phyloP scores from a whole-genome alignment of 805 yeast genomes.

The Tanozyma kutaoensis region DNA sequence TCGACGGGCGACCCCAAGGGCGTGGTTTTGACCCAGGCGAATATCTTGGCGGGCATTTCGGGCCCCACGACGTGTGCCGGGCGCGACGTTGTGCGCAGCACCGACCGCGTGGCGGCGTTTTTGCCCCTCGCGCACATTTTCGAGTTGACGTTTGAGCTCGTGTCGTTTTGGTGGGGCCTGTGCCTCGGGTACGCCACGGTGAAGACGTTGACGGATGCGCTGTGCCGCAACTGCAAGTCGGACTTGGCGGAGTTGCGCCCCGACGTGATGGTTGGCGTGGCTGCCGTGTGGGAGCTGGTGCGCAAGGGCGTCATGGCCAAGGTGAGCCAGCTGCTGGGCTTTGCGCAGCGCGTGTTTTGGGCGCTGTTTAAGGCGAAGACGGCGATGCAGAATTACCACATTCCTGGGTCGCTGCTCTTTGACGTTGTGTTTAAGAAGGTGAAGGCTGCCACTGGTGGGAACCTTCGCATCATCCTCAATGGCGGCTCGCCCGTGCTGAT shows the following conservation, averaged over 20 bases:
- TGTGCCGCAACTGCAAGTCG: slow-evolving; percentile 75
- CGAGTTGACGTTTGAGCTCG: slow-evolving; percentile 79
- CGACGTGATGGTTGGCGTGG: slow-evolving; percentile 94
- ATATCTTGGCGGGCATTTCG: slow-evolving; percentile 72
- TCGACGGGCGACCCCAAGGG: slow-evolving; percentile 83
- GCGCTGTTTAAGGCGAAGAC: slow-evolving; percentile 64
- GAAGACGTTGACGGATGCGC: slow-evolving; percentile 75
- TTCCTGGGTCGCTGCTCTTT: slow-evolving; percentile 63
- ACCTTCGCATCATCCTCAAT: slow-evolving; percentile 55
- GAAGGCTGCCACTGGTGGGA: slow-evolving; percentile 92
- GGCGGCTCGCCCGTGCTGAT: slow-evolving; percentile 88
- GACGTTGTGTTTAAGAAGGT: slow-evolving; percentile 82
- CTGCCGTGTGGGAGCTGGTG: slow-evolving; percentile 95
- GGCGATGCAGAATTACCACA: slow-evolving; percentile 44
- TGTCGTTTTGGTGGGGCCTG: slow-evolving; percentile 81
- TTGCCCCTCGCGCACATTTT: slow-evolving; percentile 95
- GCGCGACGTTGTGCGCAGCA: slow-evolving; percentile 30
- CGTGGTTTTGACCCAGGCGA: slow-evolving; percentile 53
- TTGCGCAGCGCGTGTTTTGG: slow-evolving; percentile 81
- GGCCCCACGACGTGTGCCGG: slow-evolving; percentile 63
- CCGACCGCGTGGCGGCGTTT: slow-evolving; percentile 74
- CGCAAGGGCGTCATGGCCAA: slow-evolving; percentile 83
- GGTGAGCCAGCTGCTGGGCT: slow-evolving; percentile 48
- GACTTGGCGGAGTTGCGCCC: slow-evolving; percentile 84
- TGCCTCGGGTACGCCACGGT: slow-evolving; percentile 83